These are phyloP conservation scores for Amaranthus cruentus DNA, from an alignment of 148 eudicot genomes.

Conservation along the genomic window DNA sequence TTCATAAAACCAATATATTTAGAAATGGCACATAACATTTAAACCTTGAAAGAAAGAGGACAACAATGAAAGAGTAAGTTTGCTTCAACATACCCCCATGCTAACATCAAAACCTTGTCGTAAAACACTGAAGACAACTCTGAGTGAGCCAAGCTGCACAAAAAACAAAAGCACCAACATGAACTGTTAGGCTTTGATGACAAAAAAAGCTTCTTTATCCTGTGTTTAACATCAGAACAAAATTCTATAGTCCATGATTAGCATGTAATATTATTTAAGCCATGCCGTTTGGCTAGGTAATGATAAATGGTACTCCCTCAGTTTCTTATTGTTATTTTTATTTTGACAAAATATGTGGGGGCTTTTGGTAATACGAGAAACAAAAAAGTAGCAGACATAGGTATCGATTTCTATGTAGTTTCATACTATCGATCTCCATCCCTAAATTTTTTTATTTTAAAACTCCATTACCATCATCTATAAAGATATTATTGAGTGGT, in stretches of 20 bases:
- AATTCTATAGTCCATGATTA: neutral
- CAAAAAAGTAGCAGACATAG: no score
- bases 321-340: no score
- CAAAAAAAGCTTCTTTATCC: neutral
- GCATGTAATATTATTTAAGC: neutral
- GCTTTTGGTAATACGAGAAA: no score
- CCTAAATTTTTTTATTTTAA: no score
- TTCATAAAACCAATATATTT: no score
- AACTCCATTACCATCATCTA: no score
- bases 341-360: no score
- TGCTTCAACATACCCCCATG: conserved; percentile 73
- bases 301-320: no score
- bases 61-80: neutral
- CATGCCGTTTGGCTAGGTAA: no score
- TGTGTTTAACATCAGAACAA: conserved; percentile 2
- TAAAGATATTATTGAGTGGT: no score
- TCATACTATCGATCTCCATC: no score
- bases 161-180: neutral
- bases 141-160: conserved; percentile 76
- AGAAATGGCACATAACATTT: neutral
- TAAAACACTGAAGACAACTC: conserved; percentile 81
- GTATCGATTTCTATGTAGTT: no score
- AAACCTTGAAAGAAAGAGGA: neutral
- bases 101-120: conserved; percentile 82
- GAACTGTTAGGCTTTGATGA: conserved; percentile 5